Evolutionary conservation across 768 basidiomycete species (phyloP).

Genomic region (Strobilomyces echinocephalus): DNA sequence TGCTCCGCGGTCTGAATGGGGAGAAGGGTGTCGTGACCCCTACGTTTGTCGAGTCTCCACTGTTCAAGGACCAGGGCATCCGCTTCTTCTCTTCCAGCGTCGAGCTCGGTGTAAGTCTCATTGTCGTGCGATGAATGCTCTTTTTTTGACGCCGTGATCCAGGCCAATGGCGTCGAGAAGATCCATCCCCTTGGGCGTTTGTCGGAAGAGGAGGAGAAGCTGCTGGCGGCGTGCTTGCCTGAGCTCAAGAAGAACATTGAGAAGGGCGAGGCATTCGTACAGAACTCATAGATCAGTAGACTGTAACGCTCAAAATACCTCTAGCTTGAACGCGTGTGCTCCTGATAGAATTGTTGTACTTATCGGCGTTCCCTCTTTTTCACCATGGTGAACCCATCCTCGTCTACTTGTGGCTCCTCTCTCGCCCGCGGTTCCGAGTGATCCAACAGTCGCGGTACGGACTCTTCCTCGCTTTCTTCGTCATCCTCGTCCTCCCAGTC

Average conservation of each 20-base stretch:
- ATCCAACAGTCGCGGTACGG: conserved; percentile 55
- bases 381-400: conserved; percentile 89
- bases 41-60: conserved; percentile 84
- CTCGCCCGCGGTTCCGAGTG: conserved; percentile 28
- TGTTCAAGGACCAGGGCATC: conserved; percentile 81
- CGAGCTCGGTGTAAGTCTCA: conserved; percentile 76
- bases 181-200: conserved; percentile 82
- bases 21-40: conserved; percentile 70
- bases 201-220: conserved; percentile 76
- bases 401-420: conserved; percentile 73
- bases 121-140: background rate
- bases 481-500: conserved; percentile 41
- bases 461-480: conserved; percentile 41
- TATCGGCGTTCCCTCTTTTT: conserved; percentile 48
- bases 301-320: conserved; percentile 19
- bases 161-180: conserved; percentile 87
- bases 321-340: conserved; percentile 8
- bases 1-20: conserved; percentile 60
- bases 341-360: conserved; percentile 1
- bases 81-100: conserved; percentile 94
- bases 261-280: conserved; percentile 82
- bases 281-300: conserved; percentile 31
- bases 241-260: conserved; percentile 98
- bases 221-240: conserved; percentile 82
- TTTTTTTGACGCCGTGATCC: conserved; percentile 14